Base-by-base conservation (phyloP, 1,284 basidiomycete genomes). In the Schizopora paradoxa region DNA sequence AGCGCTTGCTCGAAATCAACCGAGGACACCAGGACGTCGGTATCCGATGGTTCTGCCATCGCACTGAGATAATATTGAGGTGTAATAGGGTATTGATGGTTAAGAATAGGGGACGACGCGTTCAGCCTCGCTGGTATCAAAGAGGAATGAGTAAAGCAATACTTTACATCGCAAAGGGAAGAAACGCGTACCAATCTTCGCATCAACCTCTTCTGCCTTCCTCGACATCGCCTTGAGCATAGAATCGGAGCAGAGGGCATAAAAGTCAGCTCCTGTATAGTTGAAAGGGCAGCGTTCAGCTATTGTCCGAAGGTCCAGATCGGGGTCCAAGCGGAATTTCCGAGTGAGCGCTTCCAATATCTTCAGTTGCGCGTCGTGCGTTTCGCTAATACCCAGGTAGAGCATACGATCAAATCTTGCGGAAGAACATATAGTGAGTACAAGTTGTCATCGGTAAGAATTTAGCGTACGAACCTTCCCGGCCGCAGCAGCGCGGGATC, bases 201-300 rank as follows among this genome's bases (percentile, higher is more conserved):
- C 61, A 52, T 96, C 95, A 10, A 99, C 70, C 39, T 78, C 78
- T 54, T 77, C 74, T 0, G 96, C 93, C 54, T 87, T 92, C 34
- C 89, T 73, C 19, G 91, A 86, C 86, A 99, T 96, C 5, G 95
- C 91, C 60, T 91, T 91, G 39, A 99, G 74, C 76, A 99, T 83
- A 1, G 95, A 93, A 62, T 99, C 96, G 3, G 92, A 89, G 62
- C 95, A 98, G 11, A 99, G 70, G 0, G 96, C 95, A 67, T 99
- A 99, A 56, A 99, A 93, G 65, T 99, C 96, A 27, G 96, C 96
- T 21, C 96, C 93, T 3, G 93, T 97, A 59, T 87, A 91, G 61
- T 95, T 92, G 70, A 96, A 91, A 0, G 92, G 86, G 52, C 93
- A 98, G 43, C 72, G 69, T 31, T 85, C 73, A 10, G 89, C 87